Conservation (phyloP, 1,139 yeast genomes). For the Scheffersomyces quercinus region DNA sequence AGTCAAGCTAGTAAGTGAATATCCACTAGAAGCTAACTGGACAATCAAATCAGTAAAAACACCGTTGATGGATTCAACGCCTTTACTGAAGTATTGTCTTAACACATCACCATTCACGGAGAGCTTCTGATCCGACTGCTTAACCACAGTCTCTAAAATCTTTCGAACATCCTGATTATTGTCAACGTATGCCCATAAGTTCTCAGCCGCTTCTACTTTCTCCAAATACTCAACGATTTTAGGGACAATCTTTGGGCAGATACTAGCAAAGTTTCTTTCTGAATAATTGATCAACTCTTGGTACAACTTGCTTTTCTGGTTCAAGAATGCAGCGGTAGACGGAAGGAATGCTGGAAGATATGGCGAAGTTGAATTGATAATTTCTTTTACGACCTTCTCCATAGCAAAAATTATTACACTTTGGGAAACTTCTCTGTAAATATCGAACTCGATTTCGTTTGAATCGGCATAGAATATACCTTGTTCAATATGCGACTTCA, state of each 20-base stretch:
- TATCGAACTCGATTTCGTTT: constrained; percentile 55
- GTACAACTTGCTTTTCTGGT: constrained; percentile 25
- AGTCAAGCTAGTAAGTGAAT: constrained; percentile 25
- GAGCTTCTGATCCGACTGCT: constrained; percentile 8
- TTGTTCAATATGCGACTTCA: constrained; percentile 78
- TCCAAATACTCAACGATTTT: constrained; percentile 53
- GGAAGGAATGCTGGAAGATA: constrained; percentile 34
- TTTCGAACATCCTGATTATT: constrained; percentile 13
- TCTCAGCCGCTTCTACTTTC: constrained; percentile 54
- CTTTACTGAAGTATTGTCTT: constrained; percentile 30
- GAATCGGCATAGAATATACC: constrained; percentile 64
- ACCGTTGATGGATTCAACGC: constrained; percentile 33
- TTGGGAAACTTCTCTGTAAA: constrained; percentile 31
- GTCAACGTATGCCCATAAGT: constrained; percentile 47
- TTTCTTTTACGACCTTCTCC: constrained; percentile 49
- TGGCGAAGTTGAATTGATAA: constrained; percentile 47
- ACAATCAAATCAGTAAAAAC: constrained; percentile 38
- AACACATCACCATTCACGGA: constrained; percentile 17
- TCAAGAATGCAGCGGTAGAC: constrained; percentile 25
- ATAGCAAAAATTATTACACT: constrained; percentile 52
- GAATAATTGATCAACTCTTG: constrained; percentile 48
- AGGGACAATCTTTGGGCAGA: constrained; percentile 28
- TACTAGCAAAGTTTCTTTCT: constrained; percentile 44
- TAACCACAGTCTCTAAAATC: constrained; percentile 16
- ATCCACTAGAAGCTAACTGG: constrained; percentile 15